Base-by-base conservation (phyloP, 1,284 basidiomycete species). In the Leccinum griseonigrum region DNA sequence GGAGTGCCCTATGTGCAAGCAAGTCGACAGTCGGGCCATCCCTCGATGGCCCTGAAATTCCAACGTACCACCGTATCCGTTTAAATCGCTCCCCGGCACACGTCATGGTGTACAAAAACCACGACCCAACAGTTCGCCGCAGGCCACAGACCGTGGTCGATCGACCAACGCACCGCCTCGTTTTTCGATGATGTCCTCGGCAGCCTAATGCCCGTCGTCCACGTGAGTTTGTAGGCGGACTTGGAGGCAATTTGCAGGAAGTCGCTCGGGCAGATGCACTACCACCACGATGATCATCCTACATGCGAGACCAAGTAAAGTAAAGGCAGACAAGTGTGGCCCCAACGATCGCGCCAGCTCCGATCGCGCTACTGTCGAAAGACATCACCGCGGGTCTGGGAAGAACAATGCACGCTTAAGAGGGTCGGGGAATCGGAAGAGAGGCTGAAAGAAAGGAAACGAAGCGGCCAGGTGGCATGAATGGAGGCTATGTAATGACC, bases 151-250 rank as follows among this genome's bases (percentile, higher is more conserved):
- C 8, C 50, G 65, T 11, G 63, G 63, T 34, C 63, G 57, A 43
- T 63, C 64, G 14, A 7, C 55, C 16, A 58, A 36, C 0, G 7
- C 29, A 18, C 7, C 14, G 1, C 64, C 63, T 26, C 46, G 52
- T 34, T 55, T 65, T 26, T 67, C 66, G 59, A 67, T 62, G 46
- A 67, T 67, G 10, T 65, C 66, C 63, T 57, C 50, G 52, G 59
- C 63, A 0, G 66, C 63, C 66, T 65, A 28, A 14, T 28, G 8
- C 9, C 18, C 54, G 18, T 18, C n/a, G 18, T 46, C 6, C 43
- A 18, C 11, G 36, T 64, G 53, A 5, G 22, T 59, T 28, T 13
- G 22, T n/a, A 31, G 61, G 63, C 14, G 63, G 64, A 50, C 64
- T 55, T 3, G 63, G 61, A 40, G 61, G 64, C 18, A 52, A 66